Evolutionary conservation across 2,329 filamentous ascomycete genomes (phyloP), one percentile per base, ranked within the genome.

Genomic region (Fonsecaea pedrosoi): DNA sequence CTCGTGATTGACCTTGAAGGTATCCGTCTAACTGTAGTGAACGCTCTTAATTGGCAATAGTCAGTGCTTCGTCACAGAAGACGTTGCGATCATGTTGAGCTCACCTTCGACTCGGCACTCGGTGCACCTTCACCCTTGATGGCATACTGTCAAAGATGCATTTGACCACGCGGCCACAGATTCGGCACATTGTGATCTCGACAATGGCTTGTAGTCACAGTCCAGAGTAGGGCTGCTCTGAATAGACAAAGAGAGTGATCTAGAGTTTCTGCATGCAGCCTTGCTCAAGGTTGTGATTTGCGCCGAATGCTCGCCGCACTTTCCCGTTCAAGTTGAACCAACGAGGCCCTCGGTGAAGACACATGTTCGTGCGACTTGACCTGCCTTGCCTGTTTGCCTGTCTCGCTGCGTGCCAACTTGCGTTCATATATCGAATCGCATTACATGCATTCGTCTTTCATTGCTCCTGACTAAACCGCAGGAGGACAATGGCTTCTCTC

Each of bases 71-170:
- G 42, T 5, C 35, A 15, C 30, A 40, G 42, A 50, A 18, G 45
- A 40, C 3, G 7, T 25, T 18, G 21, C 15, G 12, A 3, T 37
- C 18, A 8, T 35, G 6, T 18, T 35, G 32, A 64, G 58, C 64
- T 69, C 53, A 71, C 69, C 70, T 68, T 60, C 66, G 63, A 59
- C 63, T 69, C 9, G 72, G 64, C 30, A 69, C 68, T 34, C 58
- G 66, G 45, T 66, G 68, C 13, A 68, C 50, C 42, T 71, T 65
- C 30, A 68, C 58, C 25, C 72, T 64, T 4, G 72, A 73, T 10
- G 72, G 72, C 72, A 73, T 73, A 21, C 65, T 69, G 61, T 73
- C 72, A 57, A 73, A 73, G 34, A 73, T 71, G 68, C 72, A 73
- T 65, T 69, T 70, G 45, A 73, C 66, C 40, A 72, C 60, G 30